phyloP scores from a whole-genome alignment of 768 basidiomycete species.

The Hygrophorus russula region DNA sequence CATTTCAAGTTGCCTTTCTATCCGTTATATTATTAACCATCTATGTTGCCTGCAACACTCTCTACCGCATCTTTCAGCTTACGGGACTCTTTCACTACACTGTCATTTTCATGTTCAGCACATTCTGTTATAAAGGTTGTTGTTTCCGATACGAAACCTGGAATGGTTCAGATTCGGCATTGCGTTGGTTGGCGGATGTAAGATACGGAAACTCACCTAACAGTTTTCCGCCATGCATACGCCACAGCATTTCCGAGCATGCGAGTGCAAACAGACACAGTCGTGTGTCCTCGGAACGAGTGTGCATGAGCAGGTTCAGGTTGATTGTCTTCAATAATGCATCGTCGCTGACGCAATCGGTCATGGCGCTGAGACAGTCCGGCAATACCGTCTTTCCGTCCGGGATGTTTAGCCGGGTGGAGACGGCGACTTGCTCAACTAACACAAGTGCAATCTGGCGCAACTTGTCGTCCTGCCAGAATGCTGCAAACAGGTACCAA shows the following conservation, averaged over 20 bases:
- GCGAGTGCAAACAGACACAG: slow-evolving; percentile 62
- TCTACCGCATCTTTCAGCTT: slow-evolving; percentile 63
- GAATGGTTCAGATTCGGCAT: neutral
- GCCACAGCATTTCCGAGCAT: slow-evolving; percentile 70
- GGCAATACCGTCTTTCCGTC: slow-evolving; percentile 31
- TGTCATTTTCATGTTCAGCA: slow-evolving; percentile 80
- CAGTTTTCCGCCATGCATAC: slow-evolving; percentile 59
- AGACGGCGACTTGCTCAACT: slow-evolving; percentile 54
- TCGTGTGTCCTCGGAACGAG: slow-evolving; percentile 67
- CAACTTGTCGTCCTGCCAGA: slow-evolving; percentile 83
- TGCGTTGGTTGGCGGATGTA: no score
- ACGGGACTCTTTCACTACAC: slow-evolving; percentile 61
- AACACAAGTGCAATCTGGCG: slow-evolving; percentile 48
- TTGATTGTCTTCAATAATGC: slow-evolving; percentile 73
- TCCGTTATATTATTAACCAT: slow-evolving; percentile 23
- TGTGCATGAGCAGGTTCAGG: slow-evolving; percentile 76
- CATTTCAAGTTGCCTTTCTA: neutral
- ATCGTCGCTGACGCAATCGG: slow-evolving; percentile 43
- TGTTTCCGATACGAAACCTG: slow-evolving; percentile 73
- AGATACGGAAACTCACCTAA: slow-evolving; percentile 36
- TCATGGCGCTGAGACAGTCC: slow-evolving; percentile 43
- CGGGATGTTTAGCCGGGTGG: slow-evolving; percentile 23
- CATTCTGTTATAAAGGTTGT: slow-evolving; percentile 81
- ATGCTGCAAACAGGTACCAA: slow-evolving; percentile 37
- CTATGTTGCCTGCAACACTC: slow-evolving; percentile 55